phyloP scores from a whole-genome alignment of 1,284 basidiomycete genomes.

The Rhodotorula sp. region DNA sequence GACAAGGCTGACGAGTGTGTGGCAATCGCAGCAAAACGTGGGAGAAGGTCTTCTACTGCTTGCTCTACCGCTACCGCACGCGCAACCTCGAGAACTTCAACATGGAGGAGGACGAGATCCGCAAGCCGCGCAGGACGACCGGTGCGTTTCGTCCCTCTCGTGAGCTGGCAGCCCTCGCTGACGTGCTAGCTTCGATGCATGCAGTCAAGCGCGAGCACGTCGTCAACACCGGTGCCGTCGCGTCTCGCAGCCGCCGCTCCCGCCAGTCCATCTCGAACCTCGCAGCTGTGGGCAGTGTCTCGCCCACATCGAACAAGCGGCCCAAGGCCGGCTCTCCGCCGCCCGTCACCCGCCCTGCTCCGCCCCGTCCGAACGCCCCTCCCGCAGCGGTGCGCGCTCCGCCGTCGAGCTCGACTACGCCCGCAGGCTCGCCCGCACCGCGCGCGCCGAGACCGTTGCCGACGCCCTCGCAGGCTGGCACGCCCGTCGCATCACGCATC shows the following conservation, averaged over 20 bases:
- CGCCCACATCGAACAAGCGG: constrained; percentile 12
- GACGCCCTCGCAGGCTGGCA: constrained; percentile 20
- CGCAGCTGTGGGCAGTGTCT: constrained; percentile 29
- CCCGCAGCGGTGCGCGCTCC: background rate
- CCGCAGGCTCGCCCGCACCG: constrained; percentile 28
- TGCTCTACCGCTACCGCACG: constrained; percentile 75
- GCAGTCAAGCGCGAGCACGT: constrained; percentile 38
- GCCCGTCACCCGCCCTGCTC: constrained; percentile 27
- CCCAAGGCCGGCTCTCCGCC: constrained; percentile 23
- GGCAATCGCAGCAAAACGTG: constrained; percentile 69
- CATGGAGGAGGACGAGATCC: constrained; percentile 59
- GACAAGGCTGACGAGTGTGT: constrained; percentile 30
- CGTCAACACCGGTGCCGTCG: constrained; percentile 32
- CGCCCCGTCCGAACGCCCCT: constrained; percentile 5
- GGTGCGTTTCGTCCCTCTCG: constrained; percentile 13
- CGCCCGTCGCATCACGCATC: constrained; percentile 46
- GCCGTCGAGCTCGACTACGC: constrained; percentile 10
- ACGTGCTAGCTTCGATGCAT: fast-evolving
- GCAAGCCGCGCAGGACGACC: constrained; percentile 18
- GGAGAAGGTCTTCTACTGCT: constrained; percentile 90
- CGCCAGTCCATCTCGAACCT: constrained; percentile 42
- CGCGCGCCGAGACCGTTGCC: constrained; percentile 40
- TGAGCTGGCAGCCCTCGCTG: background rate
- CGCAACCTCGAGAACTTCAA: constrained; percentile 67
- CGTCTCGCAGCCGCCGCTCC: constrained; percentile 32